Conservation (phyloP, 2,329 filamentous ascomycete species). For the Arachnomyces sp. region DNA sequence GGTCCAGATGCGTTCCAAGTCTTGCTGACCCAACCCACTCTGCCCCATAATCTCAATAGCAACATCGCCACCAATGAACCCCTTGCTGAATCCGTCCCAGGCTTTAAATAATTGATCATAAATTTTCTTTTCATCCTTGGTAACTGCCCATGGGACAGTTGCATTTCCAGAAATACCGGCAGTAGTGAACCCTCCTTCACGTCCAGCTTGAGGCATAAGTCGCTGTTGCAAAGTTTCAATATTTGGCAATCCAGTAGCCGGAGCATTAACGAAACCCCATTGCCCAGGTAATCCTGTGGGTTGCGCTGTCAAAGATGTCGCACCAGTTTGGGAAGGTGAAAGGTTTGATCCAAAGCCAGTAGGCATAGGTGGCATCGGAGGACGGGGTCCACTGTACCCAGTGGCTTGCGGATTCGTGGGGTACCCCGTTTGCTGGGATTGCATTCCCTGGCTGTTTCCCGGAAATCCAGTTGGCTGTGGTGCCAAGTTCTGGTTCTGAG, state of each 20-base stretch:
- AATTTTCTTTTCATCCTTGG: conserved; percentile 95
- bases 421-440: conserved; percentile 64
- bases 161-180: conserved; percentile 86
- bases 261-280: conserved; percentile 97
- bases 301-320: conserved; percentile 72
- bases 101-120: conserved; percentile 93
- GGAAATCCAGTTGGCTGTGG: conserved; percentile 38
- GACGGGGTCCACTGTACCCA: conserved; percentile 72
- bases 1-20: conserved; percentile 91
- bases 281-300: conserved; percentile 89
- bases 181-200: conserved; percentile 78
- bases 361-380: conserved; percentile 77
- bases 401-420: conserved; percentile 64
- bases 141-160: conserved; percentile 95
- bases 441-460: conserved; percentile 46
- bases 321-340: conserved; percentile 58
- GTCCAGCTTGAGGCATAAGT: conserved; percentile 95
- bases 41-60: conserved; percentile 97
- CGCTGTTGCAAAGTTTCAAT: conserved; percentile 86
- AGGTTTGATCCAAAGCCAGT: conserved; percentile 59
- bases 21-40: conserved; percentile 82
- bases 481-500: conserved; percentile 27
- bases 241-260: conserved; percentile 80
- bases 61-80: conserved; percentile 82
- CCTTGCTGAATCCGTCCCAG: conserved; percentile 92